phyloP scores from a whole-genome alignment of 1,139 yeast genomes.

The Scheffersomyces lignicola region DNA sequence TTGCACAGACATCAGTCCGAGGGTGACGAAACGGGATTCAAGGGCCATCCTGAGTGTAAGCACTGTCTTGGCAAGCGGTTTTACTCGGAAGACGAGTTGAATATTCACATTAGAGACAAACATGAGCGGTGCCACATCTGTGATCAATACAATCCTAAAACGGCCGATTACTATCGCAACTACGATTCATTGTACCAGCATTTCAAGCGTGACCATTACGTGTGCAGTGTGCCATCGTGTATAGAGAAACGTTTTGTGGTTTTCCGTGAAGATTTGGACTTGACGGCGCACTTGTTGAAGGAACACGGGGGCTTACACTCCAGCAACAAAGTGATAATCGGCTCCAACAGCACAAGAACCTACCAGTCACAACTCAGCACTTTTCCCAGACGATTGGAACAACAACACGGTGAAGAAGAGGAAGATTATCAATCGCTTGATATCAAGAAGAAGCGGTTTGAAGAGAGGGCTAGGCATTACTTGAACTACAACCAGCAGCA shows the following conservation, averaged over 20 bases:
- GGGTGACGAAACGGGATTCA: conserved; percentile 74
- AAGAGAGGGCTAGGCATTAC: conserved; percentile 83
- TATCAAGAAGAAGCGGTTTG: conserved; percentile 63
- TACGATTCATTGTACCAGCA: conserved; percentile 75
- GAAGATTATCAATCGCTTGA: conserved; percentile 42
- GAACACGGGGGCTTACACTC: conserved; percentile 72
- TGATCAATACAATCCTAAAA: conserved; percentile 63
- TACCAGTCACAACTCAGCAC: conserved; percentile 75
- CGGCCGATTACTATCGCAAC: conserved; percentile 77
- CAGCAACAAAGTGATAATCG: conserved; percentile 42
- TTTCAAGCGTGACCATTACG: conserved; percentile 70
- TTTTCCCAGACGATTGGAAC: conserved; percentile 22
- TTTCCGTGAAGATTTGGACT: conserved; percentile 80
- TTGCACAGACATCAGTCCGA: conserved; percentile 67
- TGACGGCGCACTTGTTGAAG: conserved; percentile 83
- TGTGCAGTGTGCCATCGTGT: conserved; percentile 81
- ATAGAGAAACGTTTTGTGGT: conserved; percentile 90
- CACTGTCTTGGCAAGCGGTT: conserved; percentile 75
- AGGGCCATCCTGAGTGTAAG: conserved; percentile 88
- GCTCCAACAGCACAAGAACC: conserved; percentile 39
- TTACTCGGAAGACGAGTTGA: conserved; percentile 87
- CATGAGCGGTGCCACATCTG: conserved; percentile 94
- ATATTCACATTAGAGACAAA: conserved; percentile 74
- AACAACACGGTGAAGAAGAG: conserved; percentile 20
- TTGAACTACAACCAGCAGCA: conserved; percentile 52